phyloP scores from a whole-genome alignment of 2,329 filamentous ascomycete species.

The Colletotrichum sp. region DNA sequence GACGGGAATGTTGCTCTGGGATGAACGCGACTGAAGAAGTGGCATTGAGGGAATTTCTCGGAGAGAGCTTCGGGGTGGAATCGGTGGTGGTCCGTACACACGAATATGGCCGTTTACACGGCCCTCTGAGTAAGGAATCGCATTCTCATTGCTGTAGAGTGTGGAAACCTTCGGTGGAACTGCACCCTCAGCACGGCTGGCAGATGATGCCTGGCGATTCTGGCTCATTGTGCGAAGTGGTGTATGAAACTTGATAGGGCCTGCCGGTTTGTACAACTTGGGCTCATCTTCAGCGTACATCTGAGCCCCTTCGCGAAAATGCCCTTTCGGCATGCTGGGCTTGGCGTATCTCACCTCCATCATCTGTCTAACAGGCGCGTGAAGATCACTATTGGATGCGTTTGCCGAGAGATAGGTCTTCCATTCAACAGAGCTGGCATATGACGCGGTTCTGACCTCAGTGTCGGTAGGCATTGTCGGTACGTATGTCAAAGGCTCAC shows the following conservation, averaged over 20 bases:
- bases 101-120: not conserved
- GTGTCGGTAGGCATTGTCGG: constrained; percentile 31
- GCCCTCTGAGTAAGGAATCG: not conserved
- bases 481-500: not conserved
- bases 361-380: not conserved
- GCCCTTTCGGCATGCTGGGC: constrained; percentile 33
- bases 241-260: not conserved
- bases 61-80: constrained; percentile 12
- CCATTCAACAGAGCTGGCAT: constrained; percentile 57
- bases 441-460: constrained; percentile 37
- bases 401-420: constrained; percentile 60
- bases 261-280: constrained; percentile 5
- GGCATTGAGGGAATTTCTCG: constrained; percentile 9
- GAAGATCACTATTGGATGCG: constrained; percentile 39
- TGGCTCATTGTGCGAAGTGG: not conserved
- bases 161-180: not conserved
- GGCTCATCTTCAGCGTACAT: constrained; percentile 42
- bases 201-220: constrained; percentile 7
- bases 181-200: not conserved
- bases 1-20: not conserved
- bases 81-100: not conserved
- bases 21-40: not conserved
- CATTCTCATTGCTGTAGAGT: constrained; percentile 5
- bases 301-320: constrained; percentile 55
- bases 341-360: constrained; percentile 20